phyloP scores from a whole-genome alignment of 345 rosid genomes.

The Acer campestre region DNA sequence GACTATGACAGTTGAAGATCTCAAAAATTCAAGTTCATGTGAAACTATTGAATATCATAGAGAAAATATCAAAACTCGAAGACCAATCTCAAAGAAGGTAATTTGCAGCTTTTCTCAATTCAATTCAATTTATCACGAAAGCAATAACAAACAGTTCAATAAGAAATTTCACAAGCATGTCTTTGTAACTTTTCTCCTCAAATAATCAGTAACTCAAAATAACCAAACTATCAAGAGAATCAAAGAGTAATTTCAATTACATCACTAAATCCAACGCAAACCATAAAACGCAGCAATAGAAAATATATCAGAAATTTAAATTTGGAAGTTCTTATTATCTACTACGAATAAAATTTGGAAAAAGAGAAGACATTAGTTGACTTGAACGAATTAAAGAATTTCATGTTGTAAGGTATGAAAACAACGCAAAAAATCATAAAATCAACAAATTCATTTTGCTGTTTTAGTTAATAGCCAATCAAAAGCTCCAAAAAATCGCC shows the following conservation, averaged over 20 bases:
- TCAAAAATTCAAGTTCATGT: too few species aligned
- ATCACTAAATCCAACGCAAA: neutral
- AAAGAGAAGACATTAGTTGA: neutral
- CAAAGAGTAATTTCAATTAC: conserved; percentile 4
- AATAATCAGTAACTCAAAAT: neutral
- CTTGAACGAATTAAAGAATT: neutral
- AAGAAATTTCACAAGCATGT: conserved; percentile 1
- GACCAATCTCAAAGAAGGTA: neutral
- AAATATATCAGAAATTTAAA: neutral
- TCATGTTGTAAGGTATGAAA: neutral
- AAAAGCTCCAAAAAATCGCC: neutral
- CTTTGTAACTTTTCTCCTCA: neutral
- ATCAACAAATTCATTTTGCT: neutral
- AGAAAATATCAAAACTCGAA: neutral
- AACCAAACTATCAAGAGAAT: neutral
- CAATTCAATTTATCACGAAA: neutral
- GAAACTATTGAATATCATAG: neutral
- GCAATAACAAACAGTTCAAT: neutral
- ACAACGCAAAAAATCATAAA: neutral
- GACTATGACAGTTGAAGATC: conserved; percentile 11
- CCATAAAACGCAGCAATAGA: neutral
- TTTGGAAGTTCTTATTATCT: neutral
- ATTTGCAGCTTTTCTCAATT: neutral
- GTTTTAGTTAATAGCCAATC: neutral
- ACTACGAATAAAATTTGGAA: neutral